Percentiles rank a stretch among this genome's conserved stretches.
Conservation (phyloP, 164 flowering plant genomes). For the grape (Vitis vinifera) region DNA sequence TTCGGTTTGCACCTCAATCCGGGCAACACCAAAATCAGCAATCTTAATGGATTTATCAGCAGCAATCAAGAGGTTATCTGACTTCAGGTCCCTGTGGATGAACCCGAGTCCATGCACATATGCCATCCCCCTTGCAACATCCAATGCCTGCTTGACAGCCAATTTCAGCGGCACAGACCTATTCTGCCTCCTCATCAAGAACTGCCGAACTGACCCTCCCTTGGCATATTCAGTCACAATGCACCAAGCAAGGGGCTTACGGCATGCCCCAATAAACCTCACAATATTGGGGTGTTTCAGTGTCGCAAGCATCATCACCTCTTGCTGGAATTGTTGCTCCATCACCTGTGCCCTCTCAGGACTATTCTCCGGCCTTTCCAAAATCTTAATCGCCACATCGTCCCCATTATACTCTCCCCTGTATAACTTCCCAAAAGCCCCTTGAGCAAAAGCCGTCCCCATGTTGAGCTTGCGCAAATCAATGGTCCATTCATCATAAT, state of each 20-base stretch:
- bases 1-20: conserved; percentile 76
- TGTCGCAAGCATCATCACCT: conserved; percentile 73
- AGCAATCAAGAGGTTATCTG: conserved; percentile 61
- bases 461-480: conserved; percentile 66
- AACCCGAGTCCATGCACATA: conserved; percentile 71
- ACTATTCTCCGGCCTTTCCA: conserved; percentile 70
- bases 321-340: conserved; percentile 80
- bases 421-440: conserved; percentile 72
- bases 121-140: conserved; percentile 80
- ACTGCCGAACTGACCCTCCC: conserved; percentile 75
- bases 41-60: conserved; percentile 63
- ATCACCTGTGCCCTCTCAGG: conserved; percentile 49
- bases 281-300: conserved; percentile 64
- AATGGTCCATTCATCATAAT: conserved; percentile 75
- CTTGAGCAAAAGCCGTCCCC: conserved; percentile 71
- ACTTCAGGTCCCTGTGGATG: conserved; percentile 72
- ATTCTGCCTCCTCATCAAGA: conserved; percentile 50
- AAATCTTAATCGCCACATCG: conserved; percentile 73
- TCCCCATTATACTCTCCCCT: conserved; percentile 69
- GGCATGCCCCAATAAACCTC: conserved; percentile 66
- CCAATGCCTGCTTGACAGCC: conserved; percentile 74
- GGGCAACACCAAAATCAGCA: conserved; percentile 84
- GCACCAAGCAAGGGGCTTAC: conserved; percentile 77
- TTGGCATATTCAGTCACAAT: conserved; percentile 79
- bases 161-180: conserved; percentile 58